Evolutionary conservation across 768 basidiomycete genomes (phyloP).

Genomic region (Mycena pura): DNA sequence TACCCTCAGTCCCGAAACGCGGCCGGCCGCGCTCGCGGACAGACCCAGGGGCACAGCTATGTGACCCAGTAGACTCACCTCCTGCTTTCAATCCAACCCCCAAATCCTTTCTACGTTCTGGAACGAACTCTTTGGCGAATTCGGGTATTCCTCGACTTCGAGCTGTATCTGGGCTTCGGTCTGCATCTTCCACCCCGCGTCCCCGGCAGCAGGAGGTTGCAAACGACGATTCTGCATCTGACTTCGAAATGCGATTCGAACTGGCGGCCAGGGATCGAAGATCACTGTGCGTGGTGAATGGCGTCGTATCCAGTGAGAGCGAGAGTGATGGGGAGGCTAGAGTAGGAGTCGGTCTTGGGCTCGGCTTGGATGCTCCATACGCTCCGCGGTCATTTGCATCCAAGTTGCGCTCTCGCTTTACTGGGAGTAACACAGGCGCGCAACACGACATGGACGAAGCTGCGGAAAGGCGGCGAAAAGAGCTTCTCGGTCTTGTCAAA

Average conservation of each 20-base stretch:
- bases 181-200: constrained; percentile 28
- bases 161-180: constrained; percentile 30
- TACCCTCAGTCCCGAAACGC: background rate
- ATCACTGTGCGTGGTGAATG: constrained; percentile 24
- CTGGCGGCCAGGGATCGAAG: constrained; percentile 19
- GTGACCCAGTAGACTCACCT: background rate
- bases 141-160: constrained; percentile 47
- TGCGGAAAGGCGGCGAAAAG: constrained; percentile 31
- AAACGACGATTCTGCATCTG: constrained; percentile 52
- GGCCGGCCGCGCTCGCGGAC: constrained; percentile 43
- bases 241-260: constrained; percentile 34
- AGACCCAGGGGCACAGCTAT: constrained; percentile 37
- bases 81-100: constrained; percentile 10
- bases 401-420: constrained; percentile 14
- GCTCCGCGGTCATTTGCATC: constrained; percentile 41
- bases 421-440: background rate
- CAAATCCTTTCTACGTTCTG: background rate
- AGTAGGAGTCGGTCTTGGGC: constrained; percentile 8
- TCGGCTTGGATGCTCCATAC: constrained; percentile 32
- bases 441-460: constrained; percentile 13
- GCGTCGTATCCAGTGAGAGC: constrained; percentile 16
- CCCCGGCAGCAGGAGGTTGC: constrained; percentile 5
- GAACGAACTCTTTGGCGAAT: background rate
- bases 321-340: constrained; percentile 22
- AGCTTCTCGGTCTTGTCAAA: constrained; percentile 32